phyloP scores from a whole-genome alignment of 2,329 filamentous ascomycete species.

The Aureobasidium leucospermi region DNA sequence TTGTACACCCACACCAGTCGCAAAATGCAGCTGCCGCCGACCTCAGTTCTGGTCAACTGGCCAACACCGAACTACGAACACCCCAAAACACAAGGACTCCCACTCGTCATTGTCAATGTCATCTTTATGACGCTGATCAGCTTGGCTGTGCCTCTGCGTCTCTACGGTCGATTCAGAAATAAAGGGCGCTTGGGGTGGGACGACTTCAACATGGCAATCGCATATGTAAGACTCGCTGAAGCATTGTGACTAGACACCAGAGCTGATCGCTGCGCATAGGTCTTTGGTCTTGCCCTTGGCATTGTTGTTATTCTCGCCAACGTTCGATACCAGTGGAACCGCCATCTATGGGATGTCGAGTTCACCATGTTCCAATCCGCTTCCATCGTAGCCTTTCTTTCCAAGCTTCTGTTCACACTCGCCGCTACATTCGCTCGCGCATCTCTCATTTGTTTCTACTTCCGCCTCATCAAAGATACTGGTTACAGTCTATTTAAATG shows the following conservation, averaged over 20 bases:
- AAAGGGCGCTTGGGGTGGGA: constrained; percentile 38
- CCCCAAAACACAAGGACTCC: constrained; percentile 33
- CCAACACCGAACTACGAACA: constrained; percentile 36
- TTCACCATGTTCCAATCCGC: constrained; percentile 21
- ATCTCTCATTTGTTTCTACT: constrained; percentile 40
- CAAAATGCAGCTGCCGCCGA: constrained; percentile 20
- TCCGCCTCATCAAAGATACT: constrained; percentile 36
- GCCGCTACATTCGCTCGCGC: constrained; percentile 38
- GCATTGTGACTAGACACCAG: background rate
- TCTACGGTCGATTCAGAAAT: constrained; percentile 34
- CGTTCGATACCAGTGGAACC: constrained; percentile 34
- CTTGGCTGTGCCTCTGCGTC: constrained; percentile 29
- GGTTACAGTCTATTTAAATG: constrained; percentile 32
- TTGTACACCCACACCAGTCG: background rate
- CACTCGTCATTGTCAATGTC: constrained; percentile 33
- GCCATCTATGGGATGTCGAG: constrained; percentile 37
- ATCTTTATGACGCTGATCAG: constrained; percentile 32
- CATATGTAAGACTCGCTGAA: constrained; percentile 25
- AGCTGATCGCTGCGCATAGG: background rate
- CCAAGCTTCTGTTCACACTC: constrained; percentile 36
- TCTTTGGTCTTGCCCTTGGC: constrained; percentile 27
- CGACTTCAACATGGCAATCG: constrained; percentile 34
- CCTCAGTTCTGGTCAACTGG: constrained; percentile 30
- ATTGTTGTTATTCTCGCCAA: constrained; percentile 36
- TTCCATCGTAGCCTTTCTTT: constrained; percentile 34